A percentile compares a stretch with the other conserved stretches of the same genome.
These are phyloP conservation scores for Emmonsiellopsis sp. DNA, from an alignment of 2,329 filamentous ascomycete genomes.

Conservation along the genomic window DNA sequence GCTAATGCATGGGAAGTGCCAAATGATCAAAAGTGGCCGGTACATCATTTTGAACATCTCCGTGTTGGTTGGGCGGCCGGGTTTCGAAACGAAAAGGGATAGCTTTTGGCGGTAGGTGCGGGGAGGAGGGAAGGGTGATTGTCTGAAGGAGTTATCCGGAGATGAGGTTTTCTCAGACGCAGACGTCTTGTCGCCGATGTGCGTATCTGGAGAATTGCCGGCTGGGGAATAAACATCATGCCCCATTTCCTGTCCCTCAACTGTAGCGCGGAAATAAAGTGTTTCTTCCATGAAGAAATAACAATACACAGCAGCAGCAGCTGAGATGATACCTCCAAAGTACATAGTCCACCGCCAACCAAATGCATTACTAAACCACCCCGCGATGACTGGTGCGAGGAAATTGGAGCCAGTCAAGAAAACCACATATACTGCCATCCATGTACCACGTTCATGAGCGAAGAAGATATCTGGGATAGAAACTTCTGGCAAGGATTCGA, in stretches of 20 bases:
- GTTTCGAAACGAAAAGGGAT: constrained; percentile 16
- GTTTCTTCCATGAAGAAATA: constrained; percentile 55
- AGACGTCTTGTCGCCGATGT: constrained; percentile 1
- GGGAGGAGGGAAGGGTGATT: constrained; percentile 2
- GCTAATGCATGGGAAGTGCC: constrained; percentile 20
- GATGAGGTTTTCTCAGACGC: neutral
- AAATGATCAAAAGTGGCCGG: constrained; percentile 17
- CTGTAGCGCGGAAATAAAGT: constrained; percentile 38
- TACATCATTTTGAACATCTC: constrained; percentile 16
- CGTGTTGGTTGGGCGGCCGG: constrained; percentile 8
- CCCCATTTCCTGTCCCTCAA: constrained; percentile 20
- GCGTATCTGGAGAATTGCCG: neutral
- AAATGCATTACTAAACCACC: constrained; percentile 40
- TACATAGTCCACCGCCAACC: constrained; percentile 45
- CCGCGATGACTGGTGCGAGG: constrained; percentile 39
- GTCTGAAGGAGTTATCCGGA: neutral
- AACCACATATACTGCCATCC: constrained; percentile 36
- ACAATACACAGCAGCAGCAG: constrained; percentile 39
- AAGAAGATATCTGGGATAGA: constrained; percentile 38
- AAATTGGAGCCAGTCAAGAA: constrained; percentile 37
- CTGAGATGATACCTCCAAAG: constrained; percentile 47
- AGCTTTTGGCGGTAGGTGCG: constrained; percentile 11
- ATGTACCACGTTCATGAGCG: constrained; percentile 34
- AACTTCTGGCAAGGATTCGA: constrained; percentile 41
- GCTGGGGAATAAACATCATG: neutral